A percentile compares a stretch with the other conserved stretches of the same genome.
These are phyloP conservation scores for Blumeria graminis DNA, from an alignment of 2,329 filamentous ascomycete species.

Conservation along the genomic window DNA sequence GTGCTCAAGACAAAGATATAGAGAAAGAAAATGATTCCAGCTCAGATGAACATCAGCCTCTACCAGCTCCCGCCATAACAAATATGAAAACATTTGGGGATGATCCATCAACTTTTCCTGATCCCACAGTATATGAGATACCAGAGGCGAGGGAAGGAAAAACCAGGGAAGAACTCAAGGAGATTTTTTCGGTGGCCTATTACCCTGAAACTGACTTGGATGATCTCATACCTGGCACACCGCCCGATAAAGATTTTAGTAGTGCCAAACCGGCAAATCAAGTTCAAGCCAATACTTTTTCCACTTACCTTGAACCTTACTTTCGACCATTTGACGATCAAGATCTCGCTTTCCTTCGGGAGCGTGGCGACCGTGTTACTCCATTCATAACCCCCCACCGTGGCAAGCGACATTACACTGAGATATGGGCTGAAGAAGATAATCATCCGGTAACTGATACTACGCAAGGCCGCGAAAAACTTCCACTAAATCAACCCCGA, in stretches of 20 bases:
- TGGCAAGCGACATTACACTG: conserved; percentile 64
- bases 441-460: conserved; percentile 52
- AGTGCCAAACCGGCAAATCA: conserved; percentile 83
- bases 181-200: conserved; percentile 65
- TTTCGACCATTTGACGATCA: conserved; percentile 79
- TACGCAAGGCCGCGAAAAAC: conserved; percentile 34
- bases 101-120: conserved; percentile 72
- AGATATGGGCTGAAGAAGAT: conserved; percentile 89
- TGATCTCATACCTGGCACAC: conserved; percentile 67
- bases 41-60: conserved; percentile 32
- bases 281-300: conserved; percentile 81
- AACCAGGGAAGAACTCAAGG: conserved; percentile 62
- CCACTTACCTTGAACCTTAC: conserved; percentile 77
- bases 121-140: conserved; percentile 90
- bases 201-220: conserved; percentile 64
- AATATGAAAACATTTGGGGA: conserved; percentile 70
- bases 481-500: conserved; percentile 58
- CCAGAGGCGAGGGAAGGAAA: conserved; percentile 48
- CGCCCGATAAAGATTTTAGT: conserved; percentile 88
- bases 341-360: conserved; percentile 76
- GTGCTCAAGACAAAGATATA: conserved; percentile 31
- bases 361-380: conserved; percentile 60
- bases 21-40: conserved; percentile 22
- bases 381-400: conserved; percentile 73
- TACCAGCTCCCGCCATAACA: conserved; percentile 33